Evolutionary conservation across 371 early-diverging fungal genomes (phyloP).

Genomic region (Scutellospora calospora): DNA sequence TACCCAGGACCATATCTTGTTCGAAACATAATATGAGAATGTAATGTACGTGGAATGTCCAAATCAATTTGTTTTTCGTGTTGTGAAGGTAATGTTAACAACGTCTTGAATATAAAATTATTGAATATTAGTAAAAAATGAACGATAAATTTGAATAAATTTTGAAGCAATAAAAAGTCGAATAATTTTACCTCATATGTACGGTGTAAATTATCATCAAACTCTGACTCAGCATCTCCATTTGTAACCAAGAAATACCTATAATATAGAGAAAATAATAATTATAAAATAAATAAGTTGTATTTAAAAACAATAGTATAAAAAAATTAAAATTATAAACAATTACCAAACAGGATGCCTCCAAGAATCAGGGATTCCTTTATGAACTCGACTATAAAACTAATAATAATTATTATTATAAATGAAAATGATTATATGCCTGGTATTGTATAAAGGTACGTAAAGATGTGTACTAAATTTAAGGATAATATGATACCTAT

Average conservation of each 20-base stretch:
- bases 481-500: too few relatives aligned
- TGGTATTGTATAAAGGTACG: not conserved
- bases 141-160: not conserved
- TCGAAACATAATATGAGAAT: conserved; percentile 72
- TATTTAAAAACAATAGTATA: too few relatives aligned
- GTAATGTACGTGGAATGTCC: conserved; percentile 70
- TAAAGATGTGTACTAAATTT: not conserved
- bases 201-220: conserved; percentile 41
- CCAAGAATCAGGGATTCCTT: conserved; percentile 76
- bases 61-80: conserved; percentile 75
- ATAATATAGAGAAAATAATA: not conserved
- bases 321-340: too few relatives aligned
- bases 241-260: conserved; percentile 57
- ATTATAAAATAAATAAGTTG: not conserved
- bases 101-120: conserved; percentile 36
- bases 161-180: not conserved
- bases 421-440: not conserved
- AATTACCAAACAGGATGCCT: conserved; percentile 66
- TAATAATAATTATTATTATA: conserved; percentile 39
- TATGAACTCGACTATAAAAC: conserved; percentile 63
- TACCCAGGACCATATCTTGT: conserved; percentile 72
- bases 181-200: conserved; percentile 46
- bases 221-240: conserved; percentile 43
- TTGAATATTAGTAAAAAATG: not conserved
- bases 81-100: conserved; percentile 49